Evolutionary conservation across 2,329 filamentous ascomycete genomes (phyloP).

Genomic region (Hirsutella rhossiliensis): DNA sequence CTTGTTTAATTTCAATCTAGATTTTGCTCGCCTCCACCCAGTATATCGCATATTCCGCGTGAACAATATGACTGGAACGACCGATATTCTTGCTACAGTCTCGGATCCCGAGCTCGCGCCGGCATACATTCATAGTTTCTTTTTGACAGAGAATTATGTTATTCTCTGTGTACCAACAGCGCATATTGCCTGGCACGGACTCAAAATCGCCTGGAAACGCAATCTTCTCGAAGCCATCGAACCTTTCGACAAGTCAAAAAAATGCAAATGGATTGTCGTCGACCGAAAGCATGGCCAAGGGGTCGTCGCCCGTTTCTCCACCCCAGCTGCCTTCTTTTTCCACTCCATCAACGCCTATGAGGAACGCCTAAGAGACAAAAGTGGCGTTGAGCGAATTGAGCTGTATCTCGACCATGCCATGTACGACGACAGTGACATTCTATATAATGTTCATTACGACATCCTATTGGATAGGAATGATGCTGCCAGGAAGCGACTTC

Average conservation of each 20-base stretch:
- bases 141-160: conserved; percentile 58
- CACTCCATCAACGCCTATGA: too few relatives aligned
- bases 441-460: too few relatives aligned
- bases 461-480: too few relatives aligned
- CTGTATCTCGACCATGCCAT: too few relatives aligned
- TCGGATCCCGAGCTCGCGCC: conserved; percentile 32
- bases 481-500: too few relatives aligned
- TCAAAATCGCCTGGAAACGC: conserved; percentile 48
- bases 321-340: too few relatives aligned
- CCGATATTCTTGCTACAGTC: conserved; percentile 60
- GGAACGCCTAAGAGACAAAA: too few relatives aligned
- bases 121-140: conserved; percentile 73
- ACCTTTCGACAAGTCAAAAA: conserved; percentile 53
- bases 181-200: conserved; percentile 43
- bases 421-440: too few relatives aligned
- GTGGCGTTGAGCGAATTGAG: too few relatives aligned
- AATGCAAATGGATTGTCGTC: conserved; percentile 36
- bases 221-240: conserved; percentile 59
- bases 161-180: conserved; percentile 64
- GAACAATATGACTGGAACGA: conserved; percentile 50
- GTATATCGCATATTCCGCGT: conserved; percentile 44
- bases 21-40: too few relatives aligned
- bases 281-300: conserved; percentile 11
- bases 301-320: too few relatives aligned
- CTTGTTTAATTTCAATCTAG: too few relatives aligned